Base-by-base conservation (phyloP, 2,329 filamentous ascomycete species). In the Dactylonectria estremocensis region DNA sequence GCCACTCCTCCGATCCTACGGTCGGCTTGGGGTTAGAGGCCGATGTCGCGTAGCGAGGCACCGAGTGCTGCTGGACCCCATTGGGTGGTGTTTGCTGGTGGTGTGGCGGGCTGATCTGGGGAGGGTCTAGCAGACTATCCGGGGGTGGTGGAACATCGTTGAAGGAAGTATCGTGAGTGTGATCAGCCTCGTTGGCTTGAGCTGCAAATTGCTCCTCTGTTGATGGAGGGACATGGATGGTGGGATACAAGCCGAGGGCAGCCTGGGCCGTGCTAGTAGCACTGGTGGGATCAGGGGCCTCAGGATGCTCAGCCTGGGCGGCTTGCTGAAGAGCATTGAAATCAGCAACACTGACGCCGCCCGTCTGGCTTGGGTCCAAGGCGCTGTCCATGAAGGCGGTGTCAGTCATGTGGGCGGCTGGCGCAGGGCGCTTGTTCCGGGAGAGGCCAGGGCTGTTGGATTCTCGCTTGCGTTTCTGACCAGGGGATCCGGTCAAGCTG, bases 1-100 rank as follows among this genome's bases (percentile, higher is more conserved):
- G 96, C 96, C 96, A 99, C 81, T 98, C 95, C 61, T 97, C 94
- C 2, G 95, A 96, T 2, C 96, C 96, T n/a, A 98, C 96, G 7
- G 92, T 90, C 8, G 95, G 95, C 81, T 98, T 98, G 65, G 87
- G 83, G 71, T 79, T 81, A 62, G 85, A 80, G 72, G 83, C 71
- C 11, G 80, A 74, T 14, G 78, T 76, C 37, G 80, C 77, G 72
- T 82, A 85, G 68, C 79, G 74, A 71, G 67, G 72, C 67, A 78
- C 55, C 60, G 73, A 69, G 45, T 74, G 74, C 16, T 77, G 67
- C 49, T 80, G 80, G 13, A 83, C 76, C 14, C 84, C 84, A 53
- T 87, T 87, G 28, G 81, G 69, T 20, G 79, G 79, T 16, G 79
- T 70, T 28, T 76, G 80, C 28, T 79, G 79, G 54, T 77, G 77